Evolutionary conservation across 2,329 filamentous ascomycete genomes (phyloP).

Genomic region (Venturiaceae sp.): DNA sequence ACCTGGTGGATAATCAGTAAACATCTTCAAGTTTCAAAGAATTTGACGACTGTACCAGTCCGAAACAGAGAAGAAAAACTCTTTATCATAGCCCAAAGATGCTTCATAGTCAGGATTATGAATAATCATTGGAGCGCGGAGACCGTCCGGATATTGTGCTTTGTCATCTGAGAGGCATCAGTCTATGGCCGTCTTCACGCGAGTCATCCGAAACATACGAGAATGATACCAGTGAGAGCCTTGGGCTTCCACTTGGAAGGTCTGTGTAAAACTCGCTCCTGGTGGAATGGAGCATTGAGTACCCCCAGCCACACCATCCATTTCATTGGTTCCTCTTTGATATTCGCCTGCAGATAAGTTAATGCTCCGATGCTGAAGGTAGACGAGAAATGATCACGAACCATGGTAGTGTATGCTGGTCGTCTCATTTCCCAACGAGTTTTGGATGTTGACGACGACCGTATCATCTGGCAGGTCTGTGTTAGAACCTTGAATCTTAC

Average conservation of each 20-base stretch:
- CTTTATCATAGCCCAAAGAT: slow-evolving; percentile 44
- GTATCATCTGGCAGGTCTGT: slow-evolving; percentile 32
- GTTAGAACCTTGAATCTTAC: neutral
- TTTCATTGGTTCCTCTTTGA: slow-evolving; percentile 19
- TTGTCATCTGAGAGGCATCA: slow-evolving; percentile 35
- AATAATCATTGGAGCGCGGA: slow-evolving; percentile 58
- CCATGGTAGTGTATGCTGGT: slow-evolving; percentile 65
- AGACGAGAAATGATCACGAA: neutral
- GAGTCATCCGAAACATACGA: neutral
- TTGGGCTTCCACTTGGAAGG: slow-evolving; percentile 10
- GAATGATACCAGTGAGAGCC: slow-evolving; percentile 60
- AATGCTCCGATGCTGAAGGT: neutral
- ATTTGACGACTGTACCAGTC: slow-evolving; percentile 60
- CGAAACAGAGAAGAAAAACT: slow-evolving; percentile 56
- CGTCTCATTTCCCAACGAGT: slow-evolving; percentile 51
- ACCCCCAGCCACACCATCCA: slow-evolving; percentile 7
- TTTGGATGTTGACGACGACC: slow-evolving; percentile 48
- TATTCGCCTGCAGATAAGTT: neutral
- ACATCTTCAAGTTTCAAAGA: slow-evolving; percentile 32
- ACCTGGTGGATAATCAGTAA: slow-evolving; percentile 31
- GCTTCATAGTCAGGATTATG: slow-evolving; percentile 42
- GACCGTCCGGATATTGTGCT: slow-evolving; percentile 57
- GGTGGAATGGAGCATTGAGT: slow-evolving; percentile 10
- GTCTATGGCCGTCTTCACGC: neutral
- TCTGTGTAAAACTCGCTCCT: slow-evolving; percentile 5